Percentiles rank a stretch among this genome's conserved stretches.
Conservation (phyloP, 495 filamentous ascomycete genomes). For the Bryoglossum gracile region DNA sequence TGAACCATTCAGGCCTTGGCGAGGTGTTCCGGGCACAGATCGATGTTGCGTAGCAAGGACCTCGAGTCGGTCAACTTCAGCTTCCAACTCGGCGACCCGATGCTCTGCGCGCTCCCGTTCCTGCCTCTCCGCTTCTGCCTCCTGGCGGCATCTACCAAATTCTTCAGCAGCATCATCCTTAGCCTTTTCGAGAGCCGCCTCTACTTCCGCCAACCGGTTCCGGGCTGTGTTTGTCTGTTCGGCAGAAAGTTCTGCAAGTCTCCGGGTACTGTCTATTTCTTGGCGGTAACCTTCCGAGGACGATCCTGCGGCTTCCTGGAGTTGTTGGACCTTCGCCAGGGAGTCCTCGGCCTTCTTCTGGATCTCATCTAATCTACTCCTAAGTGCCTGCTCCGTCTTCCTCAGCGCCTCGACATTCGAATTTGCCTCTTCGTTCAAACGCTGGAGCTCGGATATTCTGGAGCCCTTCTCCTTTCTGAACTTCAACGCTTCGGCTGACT, state of each 20-base stretch:
- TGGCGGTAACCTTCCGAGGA: slow-evolving; percentile 74
- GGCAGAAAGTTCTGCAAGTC: slow-evolving; percentile 78
- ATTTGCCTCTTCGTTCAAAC: slow-evolving; percentile 75
- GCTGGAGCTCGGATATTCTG: slow-evolving; percentile 78
- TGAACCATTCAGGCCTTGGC: slow-evolving; percentile 42
- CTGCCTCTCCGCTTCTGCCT: slow-evolving; percentile 70
- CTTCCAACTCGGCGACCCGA: slow-evolving; percentile 67
- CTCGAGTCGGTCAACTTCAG: slow-evolving; percentile 61
- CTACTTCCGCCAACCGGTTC: slow-evolving; percentile 73
- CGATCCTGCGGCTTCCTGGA: slow-evolving; percentile 73
- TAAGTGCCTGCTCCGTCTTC: slow-evolving; percentile 70
- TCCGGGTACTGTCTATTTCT: slow-evolving; percentile 69
- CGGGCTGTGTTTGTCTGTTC: slow-evolving; percentile 76
- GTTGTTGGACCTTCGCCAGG: slow-evolving; percentile 68
- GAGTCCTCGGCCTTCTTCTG: slow-evolving; percentile 81
- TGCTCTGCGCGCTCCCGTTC: slow-evolving; percentile 64
- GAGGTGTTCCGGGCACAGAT: slow-evolving; percentile 53
- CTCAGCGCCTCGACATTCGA: slow-evolving; percentile 67
- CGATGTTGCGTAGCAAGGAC: slow-evolving; percentile 24
- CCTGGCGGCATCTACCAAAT: slow-evolving; percentile 67
- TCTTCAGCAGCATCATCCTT: slow-evolving; percentile 77
- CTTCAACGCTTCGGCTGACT: slow-evolving; percentile 74
- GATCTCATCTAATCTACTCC: slow-evolving; percentile 73
- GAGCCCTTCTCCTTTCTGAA: slow-evolving; percentile 92
- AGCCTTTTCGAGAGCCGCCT: slow-evolving; percentile 64